Evolutionary conservation across 352 stramenopile genomes (phyloP), one percentile per base, ranked within the genome.

Genomic region (Pythium chondricola): DNA sequence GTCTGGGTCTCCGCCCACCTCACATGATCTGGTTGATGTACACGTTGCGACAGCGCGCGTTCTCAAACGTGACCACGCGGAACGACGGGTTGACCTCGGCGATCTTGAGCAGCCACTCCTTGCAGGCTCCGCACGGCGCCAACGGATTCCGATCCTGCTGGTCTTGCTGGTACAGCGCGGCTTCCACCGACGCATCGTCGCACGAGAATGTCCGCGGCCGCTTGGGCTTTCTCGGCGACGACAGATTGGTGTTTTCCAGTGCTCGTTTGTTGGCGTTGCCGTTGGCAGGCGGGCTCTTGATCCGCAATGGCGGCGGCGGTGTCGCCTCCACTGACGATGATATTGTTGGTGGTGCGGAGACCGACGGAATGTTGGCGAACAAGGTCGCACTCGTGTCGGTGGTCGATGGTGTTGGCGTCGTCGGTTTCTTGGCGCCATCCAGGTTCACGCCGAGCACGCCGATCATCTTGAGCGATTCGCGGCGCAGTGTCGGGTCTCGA

Each of bases 61-160:
- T 96, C 41, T 97, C 97, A 49, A 98, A 99, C 18, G 95, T 98
- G 14, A 98, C 65, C 35, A 98, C 91, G 47, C 89, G 90, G 61
- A 99, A 99, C 35, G 95, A 85, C 41, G 95, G 96, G 58, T 99
- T 98, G 13, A 88, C 88, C 70, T 99, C 94, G 5, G 95, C 95
- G 58, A 99, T 98, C 69, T 99, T 99, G 52, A 98, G 97, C 26
- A 99, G 78, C 97, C 97, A 99, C 65, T 99, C 96, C 60, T 97
- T 98, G 76, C 97, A 99, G 11, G 95, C 92, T 14, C 97, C 97
- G 67, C 97, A 99, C 13, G 97, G 97, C 36, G 93, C 90, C 22
- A 99, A 65, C 22, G 96, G 96, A 68, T 99, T 99, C 37, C 96
- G 83, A 55, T 98, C 79, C 22, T 70, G 63, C 44, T 49, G 37